A percentile compares a stretch with the other conserved stretches of the same genome.
Conservation (phyloP, 305 asterid species). For the Andrographis paniculata region DNA sequence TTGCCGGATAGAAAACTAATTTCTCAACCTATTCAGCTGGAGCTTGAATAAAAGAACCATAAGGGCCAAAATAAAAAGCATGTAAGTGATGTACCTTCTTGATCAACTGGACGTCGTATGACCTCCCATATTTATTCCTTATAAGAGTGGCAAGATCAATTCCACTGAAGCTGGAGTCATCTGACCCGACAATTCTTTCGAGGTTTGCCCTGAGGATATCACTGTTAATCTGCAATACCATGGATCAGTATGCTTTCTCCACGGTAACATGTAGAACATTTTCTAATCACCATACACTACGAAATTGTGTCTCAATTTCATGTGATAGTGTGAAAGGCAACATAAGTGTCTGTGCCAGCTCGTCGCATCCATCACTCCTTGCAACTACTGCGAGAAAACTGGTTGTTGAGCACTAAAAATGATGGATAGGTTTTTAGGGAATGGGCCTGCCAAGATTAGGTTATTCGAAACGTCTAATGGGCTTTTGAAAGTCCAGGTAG, state of each 20-base stretch:
- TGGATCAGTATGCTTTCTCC: slow-evolving; percentile 17
- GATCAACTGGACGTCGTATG: slow-evolving; percentile 89
- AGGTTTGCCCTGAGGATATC: slow-evolving; percentile 57
- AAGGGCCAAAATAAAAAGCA: no score
- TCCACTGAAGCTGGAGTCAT: slow-evolving; percentile 86
- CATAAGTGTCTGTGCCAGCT: no score
- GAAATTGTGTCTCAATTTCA: no score
- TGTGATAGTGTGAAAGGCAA: no score
- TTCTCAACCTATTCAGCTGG: not conserved
- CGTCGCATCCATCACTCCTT: no score
- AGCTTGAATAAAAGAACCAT: no score
- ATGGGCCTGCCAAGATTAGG: no score
- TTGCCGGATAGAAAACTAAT: slow-evolving; percentile 2
- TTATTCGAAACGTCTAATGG: no score
- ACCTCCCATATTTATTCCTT: slow-evolving; percentile 82
- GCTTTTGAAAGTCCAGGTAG: no score
- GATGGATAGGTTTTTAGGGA: no score
- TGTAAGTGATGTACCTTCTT: slow-evolving; percentile 53
- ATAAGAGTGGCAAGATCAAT: slow-evolving; percentile 88
- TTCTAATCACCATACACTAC: slow-evolving; percentile 1
- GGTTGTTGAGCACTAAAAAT: no score
- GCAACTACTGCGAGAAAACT: no score
- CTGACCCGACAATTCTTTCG: slow-evolving; percentile 70
- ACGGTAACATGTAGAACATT: not conserved
- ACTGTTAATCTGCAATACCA: slow-evolving; percentile 46